phyloP scores from a whole-genome alignment of 129 eudicot genomes.

The Flaveria bidentis region DNA sequence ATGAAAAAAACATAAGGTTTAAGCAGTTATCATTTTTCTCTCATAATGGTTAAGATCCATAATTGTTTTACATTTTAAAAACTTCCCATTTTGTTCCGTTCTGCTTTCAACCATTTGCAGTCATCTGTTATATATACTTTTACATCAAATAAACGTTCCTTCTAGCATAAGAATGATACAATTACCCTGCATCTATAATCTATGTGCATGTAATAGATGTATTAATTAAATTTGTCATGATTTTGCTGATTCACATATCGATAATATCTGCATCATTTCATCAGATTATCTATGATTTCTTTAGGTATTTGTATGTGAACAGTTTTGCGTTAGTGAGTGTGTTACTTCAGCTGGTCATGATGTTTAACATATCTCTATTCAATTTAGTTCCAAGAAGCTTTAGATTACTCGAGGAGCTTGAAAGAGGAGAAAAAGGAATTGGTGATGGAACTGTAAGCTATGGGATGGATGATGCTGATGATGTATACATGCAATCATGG shows the following conservation, averaged over 20 bases:
- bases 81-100: background rate
- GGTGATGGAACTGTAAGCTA: constrained; percentile 96
- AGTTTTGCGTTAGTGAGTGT: background rate
- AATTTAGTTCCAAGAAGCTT: constrained; percentile 81
- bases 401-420: constrained; percentile 84
- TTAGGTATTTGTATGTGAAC: background rate
- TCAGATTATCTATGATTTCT: constrained; percentile 8
- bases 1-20: background rate
- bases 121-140: background rate
- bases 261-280: constrained; percentile 8
- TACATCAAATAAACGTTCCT: too few relatives aligned
- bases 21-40: too few relatives aligned
- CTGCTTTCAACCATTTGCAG: background rate
- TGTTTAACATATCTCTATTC: constrained; percentile 27
- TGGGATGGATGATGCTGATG: constrained; percentile 94
- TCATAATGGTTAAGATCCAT: too few relatives aligned
- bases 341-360: background rate
- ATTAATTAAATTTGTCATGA: background rate
- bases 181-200: background rate
- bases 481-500: constrained; percentile 88
- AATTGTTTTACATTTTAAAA: background rate
- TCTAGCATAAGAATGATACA: background rate
- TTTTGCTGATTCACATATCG: constrained; percentile 5
- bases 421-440: constrained; percentile 91
- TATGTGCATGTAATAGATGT: constrained; percentile 18